Conservation (phyloP, 2,329 filamentous ascomycete genomes). For the Knufia fluminis region DNA sequence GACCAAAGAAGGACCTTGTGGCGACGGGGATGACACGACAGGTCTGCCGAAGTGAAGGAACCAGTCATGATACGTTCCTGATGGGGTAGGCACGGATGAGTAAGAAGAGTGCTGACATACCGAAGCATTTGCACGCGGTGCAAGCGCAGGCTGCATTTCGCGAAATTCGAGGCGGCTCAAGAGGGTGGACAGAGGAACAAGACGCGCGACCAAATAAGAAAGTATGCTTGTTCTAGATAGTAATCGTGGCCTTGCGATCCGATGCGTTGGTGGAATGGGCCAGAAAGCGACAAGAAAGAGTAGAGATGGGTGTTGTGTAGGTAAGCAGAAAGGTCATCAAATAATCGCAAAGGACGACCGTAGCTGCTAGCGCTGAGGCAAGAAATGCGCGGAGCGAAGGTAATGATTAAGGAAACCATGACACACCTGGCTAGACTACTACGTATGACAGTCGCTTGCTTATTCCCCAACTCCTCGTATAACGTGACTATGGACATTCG, state of each 20-base stretch:
- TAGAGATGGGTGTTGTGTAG: not conserved
- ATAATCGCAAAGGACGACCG: too few species aligned
- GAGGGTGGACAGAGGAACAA: not conserved
- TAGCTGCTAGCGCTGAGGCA: too few species aligned
- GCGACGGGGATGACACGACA: not conserved
- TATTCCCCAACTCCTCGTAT: too few species aligned
- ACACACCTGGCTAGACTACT: too few species aligned
- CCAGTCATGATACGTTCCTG: not conserved
- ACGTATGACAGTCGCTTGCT: too few species aligned
- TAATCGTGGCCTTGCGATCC: not conserved
- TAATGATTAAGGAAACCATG: too few species aligned
- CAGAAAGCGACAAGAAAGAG: not conserved
- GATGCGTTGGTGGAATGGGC: not conserved
- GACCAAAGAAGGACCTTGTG: not conserved
- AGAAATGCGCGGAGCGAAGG: too few species aligned
- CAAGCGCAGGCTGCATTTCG: constrained; percentile 5
- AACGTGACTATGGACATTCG: too few species aligned
- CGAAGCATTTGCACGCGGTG: not conserved
- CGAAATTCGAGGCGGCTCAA: not conserved
- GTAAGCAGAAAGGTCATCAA: too few species aligned
- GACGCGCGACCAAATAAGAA: not conserved
- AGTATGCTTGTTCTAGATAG: not conserved
- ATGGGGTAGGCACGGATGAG: constrained; percentile 5
- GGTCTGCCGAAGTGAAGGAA: not conserved
- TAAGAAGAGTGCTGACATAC: constrained; percentile 9